These are phyloP conservation scores for Macrolepiota dolichaula DNA, from an alignment of 768 basidiomycete genomes.

Conservation along the genomic window DNA sequence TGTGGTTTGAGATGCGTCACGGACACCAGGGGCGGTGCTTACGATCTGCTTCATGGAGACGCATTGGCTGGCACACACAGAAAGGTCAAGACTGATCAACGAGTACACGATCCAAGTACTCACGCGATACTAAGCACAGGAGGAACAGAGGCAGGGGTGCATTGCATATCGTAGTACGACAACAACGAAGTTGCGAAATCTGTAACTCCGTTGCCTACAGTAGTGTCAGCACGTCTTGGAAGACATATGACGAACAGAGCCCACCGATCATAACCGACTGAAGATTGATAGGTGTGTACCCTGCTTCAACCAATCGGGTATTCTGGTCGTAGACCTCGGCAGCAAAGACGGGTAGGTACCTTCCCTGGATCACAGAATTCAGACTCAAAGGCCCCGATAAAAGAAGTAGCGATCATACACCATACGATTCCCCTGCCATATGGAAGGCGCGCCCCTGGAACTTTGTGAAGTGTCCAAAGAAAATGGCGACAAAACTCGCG, in stretches of 20 bases:
- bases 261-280: constrained; percentile 70
- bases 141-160: constrained; percentile 45
- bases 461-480: constrained; percentile 70
- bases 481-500: constrained; percentile 66
- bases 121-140: constrained; percentile 46
- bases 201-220: constrained; percentile 58
- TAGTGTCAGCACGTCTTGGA: neutral
- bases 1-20: neutral
- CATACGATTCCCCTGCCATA: constrained; percentile 76
- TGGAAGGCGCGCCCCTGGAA: constrained; percentile 69
- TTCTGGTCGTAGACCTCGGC: constrained; percentile 78
- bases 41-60: constrained; percentile 61
- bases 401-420: constrained; percentile 35
- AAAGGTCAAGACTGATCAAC: constrained; percentile 18
- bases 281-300: constrained; percentile 59
- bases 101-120: constrained; percentile 28
- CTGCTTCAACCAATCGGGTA: constrained; percentile 43
- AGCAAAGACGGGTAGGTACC: constrained; percentile 73
- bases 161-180: constrained; percentile 48
- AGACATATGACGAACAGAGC: neutral
- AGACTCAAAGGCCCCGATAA: neutral
- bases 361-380: constrained; percentile 39
- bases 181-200: constrained; percentile 44
- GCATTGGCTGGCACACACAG: constrained; percentile 37
- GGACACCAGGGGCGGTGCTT: constrained; percentile 16